Evolutionary conservation across 495 filamentous ascomycete species (phyloP), one percentile per base, ranked within the genome.

Genomic region (Apiosordaria backusii): DNA sequence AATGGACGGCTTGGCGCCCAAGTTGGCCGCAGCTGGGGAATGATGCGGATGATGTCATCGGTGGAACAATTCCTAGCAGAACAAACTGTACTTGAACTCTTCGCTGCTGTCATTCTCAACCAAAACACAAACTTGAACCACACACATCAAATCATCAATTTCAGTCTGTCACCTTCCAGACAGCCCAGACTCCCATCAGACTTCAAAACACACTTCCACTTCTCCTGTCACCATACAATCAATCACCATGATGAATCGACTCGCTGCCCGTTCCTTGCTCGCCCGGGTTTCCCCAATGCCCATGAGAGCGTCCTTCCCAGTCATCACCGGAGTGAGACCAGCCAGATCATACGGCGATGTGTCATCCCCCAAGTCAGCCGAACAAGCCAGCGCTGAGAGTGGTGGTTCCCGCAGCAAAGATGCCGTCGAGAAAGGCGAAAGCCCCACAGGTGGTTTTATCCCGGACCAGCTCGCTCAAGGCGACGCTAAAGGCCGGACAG

Each of bases 341-440:
- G 9, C 9, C 35, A 0, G 13, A 45, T 6, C 13, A 1, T 45
- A 45, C 35, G 1, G 35, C 9, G 35, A 45, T 13, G 35, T 65
- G 1, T 70, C 69, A 0, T 50, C 69, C 15, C 71, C 73, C 23
- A 76, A 79, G 45, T 60, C 72, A 2, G 71, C 79, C 64, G 80
- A 83, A 54, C 67, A 75, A 6, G 70, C 80, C 40, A 78, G 76
- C 45, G 78, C 80, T 60, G 69, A 79, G 54, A 78, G 77, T 13
- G 81, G 80, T 59, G 80, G 79, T 4, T 77, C 82, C 1, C 71
- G 79, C 67, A 78, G 77, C 52, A 83, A 81, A 35, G 70, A 70
- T 0, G 78, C 70, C 21, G 79, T 62, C 45, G 23, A 53, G 22
- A 61, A 72, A 45, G 71, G 66, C 9, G 75, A 76, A 35, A 4